These are phyloP conservation scores for Xylariales sp. DNA, from an alignment of 2,329 filamentous ascomycete genomes.

Conservation along the genomic window DNA sequence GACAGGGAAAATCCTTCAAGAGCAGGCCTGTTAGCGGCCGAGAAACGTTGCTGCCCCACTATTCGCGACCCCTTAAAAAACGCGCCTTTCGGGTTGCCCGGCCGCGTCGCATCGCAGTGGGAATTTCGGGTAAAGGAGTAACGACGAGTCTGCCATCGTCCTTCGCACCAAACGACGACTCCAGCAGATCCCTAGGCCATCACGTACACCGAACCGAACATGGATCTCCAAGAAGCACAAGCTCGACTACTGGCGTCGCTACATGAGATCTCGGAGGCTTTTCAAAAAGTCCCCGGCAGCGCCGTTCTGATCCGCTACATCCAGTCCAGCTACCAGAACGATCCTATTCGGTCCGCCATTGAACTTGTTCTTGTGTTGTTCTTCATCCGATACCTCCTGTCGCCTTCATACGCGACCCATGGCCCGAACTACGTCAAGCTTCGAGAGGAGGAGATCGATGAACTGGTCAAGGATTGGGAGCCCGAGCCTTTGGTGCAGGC, in stretches of 20 bases:
- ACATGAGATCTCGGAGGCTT: slow-evolving; percentile 54
- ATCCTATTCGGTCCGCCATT: slow-evolving; percentile 87
- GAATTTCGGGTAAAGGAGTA: too few species aligned
- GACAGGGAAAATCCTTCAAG: too few species aligned
- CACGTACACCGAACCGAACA: too few species aligned
- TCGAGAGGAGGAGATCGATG: slow-evolving; percentile 94
- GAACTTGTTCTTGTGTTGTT: slow-evolving; percentile 93
- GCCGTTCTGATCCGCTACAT: slow-evolving; percentile 94
- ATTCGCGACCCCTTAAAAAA: neutral
- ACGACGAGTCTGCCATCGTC: too few species aligned
- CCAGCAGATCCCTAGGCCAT: too few species aligned
- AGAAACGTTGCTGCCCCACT: neutral
- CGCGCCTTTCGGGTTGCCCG: neutral
- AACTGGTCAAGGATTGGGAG: slow-evolving; percentile 92
- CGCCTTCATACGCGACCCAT: slow-evolving; percentile 86
- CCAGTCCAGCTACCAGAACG: slow-evolving; percentile 94
- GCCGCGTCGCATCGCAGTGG: neutral
- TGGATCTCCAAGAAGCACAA: slow-evolving; percentile 62
- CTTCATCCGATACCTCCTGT: slow-evolving; percentile 87
- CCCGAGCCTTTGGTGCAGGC: slow-evolving; percentile 84
- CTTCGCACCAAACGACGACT: too few species aligned
- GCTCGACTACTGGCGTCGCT: slow-evolving; percentile 47
- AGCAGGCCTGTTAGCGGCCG: too few species aligned
- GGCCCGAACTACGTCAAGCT: slow-evolving; percentile 87
- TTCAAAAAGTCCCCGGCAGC: slow-evolving; percentile 90